Evolutionary conservation across 75 land plant species (phyloP).

Genomic region (Selaginella moellendorffii): DNA sequence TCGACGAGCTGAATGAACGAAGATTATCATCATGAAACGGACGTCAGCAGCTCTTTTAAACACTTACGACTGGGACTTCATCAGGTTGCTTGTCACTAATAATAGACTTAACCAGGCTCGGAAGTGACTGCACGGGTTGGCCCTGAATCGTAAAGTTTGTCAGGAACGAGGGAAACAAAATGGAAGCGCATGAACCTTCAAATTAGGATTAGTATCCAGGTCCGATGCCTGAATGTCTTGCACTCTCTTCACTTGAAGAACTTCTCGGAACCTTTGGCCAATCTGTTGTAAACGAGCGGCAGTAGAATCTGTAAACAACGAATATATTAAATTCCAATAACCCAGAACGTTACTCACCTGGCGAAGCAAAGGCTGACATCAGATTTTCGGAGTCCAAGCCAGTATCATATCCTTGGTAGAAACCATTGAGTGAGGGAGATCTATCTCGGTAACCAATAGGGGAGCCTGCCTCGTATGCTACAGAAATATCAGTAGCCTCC

Average conservation of each 20-base stretch:
- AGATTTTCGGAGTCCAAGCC: no score
- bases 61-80: slow-evolving; percentile 58
- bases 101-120: slow-evolving; percentile 33
- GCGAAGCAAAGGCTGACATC: neutral
- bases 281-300: neutral
- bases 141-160: slow-evolving; percentile 35
- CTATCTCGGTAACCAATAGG: neutral
- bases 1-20: slow-evolving; percentile 38
- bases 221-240: neutral
- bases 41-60: neutral
- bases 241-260: neutral
- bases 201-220: neutral
- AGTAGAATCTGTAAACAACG: neutral
- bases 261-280: neutral
- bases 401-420: neutral
- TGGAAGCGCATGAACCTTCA: neutral
- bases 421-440: neutral
- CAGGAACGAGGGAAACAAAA: neutral
- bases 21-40: neutral
- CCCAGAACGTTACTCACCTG: slow-evolving; percentile 13
- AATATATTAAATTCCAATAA: neutral
- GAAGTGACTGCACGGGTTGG: slow-evolving; percentile 25
- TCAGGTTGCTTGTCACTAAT: slow-evolving; percentile 48
- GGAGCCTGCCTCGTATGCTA: neutral
- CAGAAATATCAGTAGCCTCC: neutral